Conservation (phyloP, 1,284 basidiomycete genomes). For the Tranzscheliella williamsii region DNA sequence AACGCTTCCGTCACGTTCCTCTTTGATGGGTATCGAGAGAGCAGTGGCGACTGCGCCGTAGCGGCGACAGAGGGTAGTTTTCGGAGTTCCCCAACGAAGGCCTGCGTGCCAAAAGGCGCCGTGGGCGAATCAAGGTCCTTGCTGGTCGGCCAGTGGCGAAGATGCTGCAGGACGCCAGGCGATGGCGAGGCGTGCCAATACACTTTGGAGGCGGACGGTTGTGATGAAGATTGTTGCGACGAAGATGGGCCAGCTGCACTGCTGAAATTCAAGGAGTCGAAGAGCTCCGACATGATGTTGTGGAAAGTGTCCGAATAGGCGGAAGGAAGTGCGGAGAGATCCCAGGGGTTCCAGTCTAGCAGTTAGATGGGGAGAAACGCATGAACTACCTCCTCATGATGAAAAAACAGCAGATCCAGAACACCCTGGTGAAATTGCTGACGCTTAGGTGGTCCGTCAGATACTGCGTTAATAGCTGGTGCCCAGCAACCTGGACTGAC, state of each 20-base stretch:
- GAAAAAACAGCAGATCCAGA: too few relatives aligned
- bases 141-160: conserved; percentile 19
- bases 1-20: conserved; percentile 5
- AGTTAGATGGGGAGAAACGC: too few relatives aligned
- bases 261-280: conserved; percentile 39
- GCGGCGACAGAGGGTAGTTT: conserved; percentile 19
- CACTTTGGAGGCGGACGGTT: conserved; percentile 34
- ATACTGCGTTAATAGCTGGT: too few relatives aligned
- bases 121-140: conserved; percentile 34
- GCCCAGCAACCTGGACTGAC: too few relatives aligned
- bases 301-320: too few relatives aligned
- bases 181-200: conserved; percentile 43
- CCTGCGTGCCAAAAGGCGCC: conserved; percentile 31
- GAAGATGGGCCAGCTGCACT: conserved; percentile 18
- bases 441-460: too few relatives aligned
- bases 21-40: conserved; percentile 14
- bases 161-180: conserved; percentile 19
- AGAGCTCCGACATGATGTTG: conserved; percentile 36
- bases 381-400: too few relatives aligned
- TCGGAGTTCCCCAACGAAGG: conserved; percentile 33
- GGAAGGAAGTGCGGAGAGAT: too few relatives aligned
- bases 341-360: too few relatives aligned
- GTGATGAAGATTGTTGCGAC: conserved; percentile 33
- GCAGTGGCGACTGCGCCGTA: conserved; percentile 22
- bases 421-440: too few relatives aligned